Conservation (phyloP, 768 basidiomycete genomes). For the Gymnopilus junonius region DNA sequence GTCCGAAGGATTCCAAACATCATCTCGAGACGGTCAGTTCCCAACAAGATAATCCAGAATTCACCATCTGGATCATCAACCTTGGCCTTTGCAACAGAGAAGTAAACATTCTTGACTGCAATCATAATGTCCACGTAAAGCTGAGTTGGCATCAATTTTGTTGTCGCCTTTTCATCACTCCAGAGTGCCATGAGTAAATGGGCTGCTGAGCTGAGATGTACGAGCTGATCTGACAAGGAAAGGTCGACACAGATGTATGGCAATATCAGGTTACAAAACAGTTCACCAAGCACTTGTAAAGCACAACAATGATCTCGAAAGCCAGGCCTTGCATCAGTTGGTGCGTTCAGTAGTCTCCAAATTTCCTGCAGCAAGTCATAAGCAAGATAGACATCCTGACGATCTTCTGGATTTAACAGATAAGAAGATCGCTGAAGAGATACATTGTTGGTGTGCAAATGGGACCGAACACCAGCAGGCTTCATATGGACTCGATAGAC, state of each 20-base stretch:
- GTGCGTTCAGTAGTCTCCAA: too few species aligned
- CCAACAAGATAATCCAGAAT: slow-evolving; percentile 40
- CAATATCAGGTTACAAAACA: too few species aligned
- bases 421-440: neutral
- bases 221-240: too few species aligned
- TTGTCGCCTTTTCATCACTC: too few species aligned
- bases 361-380: slow-evolving; percentile 28
- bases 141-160: too few species aligned
- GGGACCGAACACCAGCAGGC: neutral
- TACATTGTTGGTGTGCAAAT: neutral
- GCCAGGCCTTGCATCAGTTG: too few species aligned
- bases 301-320: too few species aligned
- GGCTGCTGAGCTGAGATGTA: too few species aligned
- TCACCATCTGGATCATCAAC: slow-evolving; percentile 31
- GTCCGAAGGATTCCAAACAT: slow-evolving; percentile 39
- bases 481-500: neutral
- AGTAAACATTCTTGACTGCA: slow-evolving; percentile 31
- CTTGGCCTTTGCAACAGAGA: slow-evolving; percentile 36
- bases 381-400: slow-evolving; percentile 35
- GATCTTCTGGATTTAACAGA: slow-evolving; percentile 33
- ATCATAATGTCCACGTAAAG: too few species aligned
- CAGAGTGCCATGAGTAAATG: too few species aligned
- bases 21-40: slow-evolving; percentile 41
- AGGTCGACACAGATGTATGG: too few species aligned
- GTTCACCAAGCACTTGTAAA: too few species aligned